Percentiles rank a stretch among this genome's conserved stretches.
These are phyloP conservation scores for Yamadazyma triangularis DNA, from an alignment of 1,139 yeast genomes.

Conservation along the genomic window DNA sequence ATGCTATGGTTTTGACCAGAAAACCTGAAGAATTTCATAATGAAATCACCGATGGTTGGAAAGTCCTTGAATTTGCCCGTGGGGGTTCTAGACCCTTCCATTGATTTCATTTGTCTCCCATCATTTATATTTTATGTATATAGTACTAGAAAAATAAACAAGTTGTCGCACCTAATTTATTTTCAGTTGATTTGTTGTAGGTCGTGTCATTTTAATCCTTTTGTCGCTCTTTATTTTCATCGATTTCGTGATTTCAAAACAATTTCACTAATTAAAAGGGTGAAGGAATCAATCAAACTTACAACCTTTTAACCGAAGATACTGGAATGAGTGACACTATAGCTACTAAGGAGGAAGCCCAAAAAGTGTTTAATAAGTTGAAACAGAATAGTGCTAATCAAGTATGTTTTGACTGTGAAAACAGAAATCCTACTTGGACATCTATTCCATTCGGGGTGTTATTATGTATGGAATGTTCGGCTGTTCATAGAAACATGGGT, in stretches of 20 bases:
- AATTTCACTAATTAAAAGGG: too few species aligned
- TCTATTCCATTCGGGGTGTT: constrained; percentile 47
- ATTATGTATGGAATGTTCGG: constrained; percentile 46
- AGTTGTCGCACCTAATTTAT: too few species aligned
- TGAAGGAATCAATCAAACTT: too few species aligned
- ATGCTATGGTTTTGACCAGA: constrained; percentile 94
- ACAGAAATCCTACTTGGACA: constrained; percentile 51
- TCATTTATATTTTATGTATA: too few species aligned
- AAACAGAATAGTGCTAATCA: constrained; percentile 70
- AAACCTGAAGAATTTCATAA: constrained; percentile 89
- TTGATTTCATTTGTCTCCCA: too few species aligned
- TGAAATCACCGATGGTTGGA: constrained; percentile 95
- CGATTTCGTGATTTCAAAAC: too few species aligned
- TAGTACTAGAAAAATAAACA: too few species aligned
- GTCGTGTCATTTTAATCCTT: too few species aligned
- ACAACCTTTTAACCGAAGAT: too few species aligned
- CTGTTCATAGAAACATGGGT: constrained; percentile 47
- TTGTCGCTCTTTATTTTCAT: too few species aligned
- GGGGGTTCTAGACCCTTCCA: constrained; percentile 92
- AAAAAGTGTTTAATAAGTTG: constrained; percentile 52
- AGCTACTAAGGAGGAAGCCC: constrained; percentile 62
- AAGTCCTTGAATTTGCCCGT: constrained; percentile 89
- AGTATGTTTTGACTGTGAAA: constrained; percentile 66
- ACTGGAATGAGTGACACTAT: constrained; percentile 53
- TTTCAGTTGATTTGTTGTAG: too few species aligned